Conservation (phyloP, 345 rosid species). For the Pistacia atlantica region DNA sequence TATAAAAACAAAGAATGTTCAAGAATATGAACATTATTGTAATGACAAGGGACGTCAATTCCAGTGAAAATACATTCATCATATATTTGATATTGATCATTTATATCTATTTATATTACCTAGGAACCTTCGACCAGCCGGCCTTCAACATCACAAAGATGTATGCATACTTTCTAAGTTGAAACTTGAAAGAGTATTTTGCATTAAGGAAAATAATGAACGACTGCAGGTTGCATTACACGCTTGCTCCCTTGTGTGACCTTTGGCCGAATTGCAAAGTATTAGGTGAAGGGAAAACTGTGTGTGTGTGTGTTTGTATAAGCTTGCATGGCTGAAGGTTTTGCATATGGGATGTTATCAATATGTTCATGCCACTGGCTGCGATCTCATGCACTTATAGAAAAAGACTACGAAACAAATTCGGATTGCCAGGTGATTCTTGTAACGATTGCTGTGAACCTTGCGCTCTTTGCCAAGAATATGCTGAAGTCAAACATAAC, state of each 20-base stretch:
- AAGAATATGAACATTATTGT: too few species aligned
- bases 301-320: background rate
- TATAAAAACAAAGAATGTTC: background rate
- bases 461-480: slow-evolving; percentile 36
- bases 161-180: too few species aligned
- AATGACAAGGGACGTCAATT: too few species aligned
- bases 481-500: slow-evolving; percentile 22
- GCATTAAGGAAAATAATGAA: background rate
- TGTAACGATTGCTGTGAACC: slow-evolving; percentile 26
- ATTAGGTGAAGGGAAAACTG: slow-evolving; percentile 10
- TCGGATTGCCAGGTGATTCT: slow-evolving; percentile 15
- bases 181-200: too few species aligned
- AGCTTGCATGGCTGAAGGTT: too few species aligned
- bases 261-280: slow-evolving; percentile 29
- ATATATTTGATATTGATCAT: too few species aligned
- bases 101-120: too few species aligned
- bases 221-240: slow-evolving; percentile 22
- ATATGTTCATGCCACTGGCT: slow-evolving; percentile 8
- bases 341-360: background rate
- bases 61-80: too few species aligned
- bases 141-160: too few species aligned
- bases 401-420: slow-evolving; percentile 18
- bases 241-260: slow-evolving; percentile 23
- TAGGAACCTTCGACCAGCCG: too few species aligned
- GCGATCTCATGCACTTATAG: slow-evolving; percentile 19